Percentiles rank a stretch among this genome's conserved stretches.
These are phyloP conservation scores for Russula ochroleuca DNA, from an alignment of 768 basidiomycete species.

Conservation along the genomic window DNA sequence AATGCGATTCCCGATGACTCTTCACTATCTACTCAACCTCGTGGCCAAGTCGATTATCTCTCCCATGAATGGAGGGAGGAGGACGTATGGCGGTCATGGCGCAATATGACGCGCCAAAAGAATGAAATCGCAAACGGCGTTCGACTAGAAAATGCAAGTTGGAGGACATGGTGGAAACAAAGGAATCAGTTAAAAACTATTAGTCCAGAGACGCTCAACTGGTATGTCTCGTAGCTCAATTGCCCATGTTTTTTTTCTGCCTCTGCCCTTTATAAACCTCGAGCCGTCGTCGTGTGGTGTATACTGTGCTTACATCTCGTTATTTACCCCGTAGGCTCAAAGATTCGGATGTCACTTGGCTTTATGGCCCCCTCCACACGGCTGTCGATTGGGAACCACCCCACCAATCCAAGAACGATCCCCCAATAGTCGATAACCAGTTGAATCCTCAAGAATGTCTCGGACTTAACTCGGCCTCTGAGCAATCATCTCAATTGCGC, in stretches of 20 bases:
- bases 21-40: slow-evolving; percentile 75
- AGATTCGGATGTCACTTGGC: slow-evolving; percentile 98
- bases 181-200: slow-evolving; percentile 92
- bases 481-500: slow-evolving; percentile 29
- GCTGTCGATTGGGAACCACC: slow-evolving; percentile 81
- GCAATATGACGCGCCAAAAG: slow-evolving; percentile 97
- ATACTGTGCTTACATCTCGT: slow-evolving; percentile 12
- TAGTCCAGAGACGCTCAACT: slow-evolving; percentile 96
- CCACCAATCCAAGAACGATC: slow-evolving; percentile 47
- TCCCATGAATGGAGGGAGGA: slow-evolving; percentile 97
- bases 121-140: slow-evolving; percentile 95
- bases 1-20: slow-evolving; percentile 63
- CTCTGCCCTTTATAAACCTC: slow-evolving; percentile 1
- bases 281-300: not conserved
- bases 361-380: slow-evolving; percentile 94
- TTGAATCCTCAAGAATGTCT: slow-evolving; percentile 48
- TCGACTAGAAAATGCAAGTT: slow-evolving; percentile 94
- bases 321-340: slow-evolving; percentile 69
- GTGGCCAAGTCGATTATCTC: slow-evolving; percentile 96
- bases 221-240: slow-evolving; percentile 49
- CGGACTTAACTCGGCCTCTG: slow-evolving; percentile 40
- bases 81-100: slow-evolving; percentile 98
- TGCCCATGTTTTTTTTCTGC: not conserved
- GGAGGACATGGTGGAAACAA: slow-evolving; percentile 99
- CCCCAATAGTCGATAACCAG: slow-evolving; percentile 38